These are phyloP conservation scores for Trichosporon coremiiforme DNA, from an alignment of 1,284 basidiomycete genomes.

Conservation along the genomic window DNA sequence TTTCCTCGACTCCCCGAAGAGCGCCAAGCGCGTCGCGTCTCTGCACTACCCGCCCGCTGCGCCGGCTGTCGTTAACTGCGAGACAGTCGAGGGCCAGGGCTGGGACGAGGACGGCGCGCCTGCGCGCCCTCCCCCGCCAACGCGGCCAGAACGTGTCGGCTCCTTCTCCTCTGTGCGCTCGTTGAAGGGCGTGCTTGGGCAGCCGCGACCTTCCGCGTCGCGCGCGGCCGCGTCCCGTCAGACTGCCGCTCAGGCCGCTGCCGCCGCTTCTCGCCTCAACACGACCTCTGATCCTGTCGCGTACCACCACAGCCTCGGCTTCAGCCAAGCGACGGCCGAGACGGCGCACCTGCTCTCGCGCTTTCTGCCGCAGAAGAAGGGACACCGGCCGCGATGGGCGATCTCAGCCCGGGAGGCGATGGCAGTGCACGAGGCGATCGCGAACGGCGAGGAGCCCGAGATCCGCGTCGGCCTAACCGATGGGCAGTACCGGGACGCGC, in stretches of 20 bases:
- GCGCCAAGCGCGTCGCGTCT: constrained; percentile 36
- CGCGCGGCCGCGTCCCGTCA: constrained; percentile 13
- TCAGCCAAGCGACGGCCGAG: constrained; percentile 41
- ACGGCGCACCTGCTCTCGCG: constrained; percentile 46
- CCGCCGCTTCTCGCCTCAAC: constrained; percentile 38
- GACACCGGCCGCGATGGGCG: constrained; percentile 38
- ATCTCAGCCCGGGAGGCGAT: constrained; percentile 29
- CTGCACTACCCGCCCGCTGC: constrained; percentile 52
- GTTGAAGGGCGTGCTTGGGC: constrained; percentile 30
- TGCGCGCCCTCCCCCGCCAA: constrained; percentile 16
- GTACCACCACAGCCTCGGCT: constrained; percentile 49
- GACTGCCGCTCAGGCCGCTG: constrained; percentile 40
- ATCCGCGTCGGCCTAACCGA: constrained; percentile 41
- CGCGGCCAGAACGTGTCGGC: constrained; percentile 23
- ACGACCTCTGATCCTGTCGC: constrained; percentile 46
- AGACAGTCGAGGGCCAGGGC: constrained; percentile 43
- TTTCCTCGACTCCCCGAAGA: constrained; percentile 32
- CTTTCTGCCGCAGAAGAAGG: constrained; percentile 42
- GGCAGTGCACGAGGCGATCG: constrained; percentile 23
- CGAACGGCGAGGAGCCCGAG: constrained; percentile 32
- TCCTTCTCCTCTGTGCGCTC: constrained; percentile 38
- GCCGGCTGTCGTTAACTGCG: constrained; percentile 48
- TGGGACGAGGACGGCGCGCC: constrained; percentile 34
- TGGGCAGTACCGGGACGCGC: constrained; percentile 49
- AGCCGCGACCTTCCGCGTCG: neutral